phyloP scores from a whole-genome alignment of 2,329 filamentous ascomycete species.

The Rosellinia necatrix region DNA sequence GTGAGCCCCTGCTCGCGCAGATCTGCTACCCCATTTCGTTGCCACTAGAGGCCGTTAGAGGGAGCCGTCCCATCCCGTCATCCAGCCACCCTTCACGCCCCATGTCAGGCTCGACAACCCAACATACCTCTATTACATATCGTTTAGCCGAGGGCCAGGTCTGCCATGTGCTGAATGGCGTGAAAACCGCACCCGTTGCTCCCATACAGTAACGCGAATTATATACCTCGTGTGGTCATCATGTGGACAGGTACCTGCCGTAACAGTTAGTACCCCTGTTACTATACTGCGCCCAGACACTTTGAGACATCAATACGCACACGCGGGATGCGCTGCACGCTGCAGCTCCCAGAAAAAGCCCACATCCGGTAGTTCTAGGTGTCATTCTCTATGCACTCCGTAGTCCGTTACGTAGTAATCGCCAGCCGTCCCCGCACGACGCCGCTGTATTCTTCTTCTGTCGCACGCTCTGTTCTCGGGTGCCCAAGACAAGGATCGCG shows the following conservation, averaged over 20 bases:
- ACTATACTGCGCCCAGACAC: no score
- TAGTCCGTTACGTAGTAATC: background rate
- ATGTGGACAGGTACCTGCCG: no score
- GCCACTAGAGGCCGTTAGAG: background rate
- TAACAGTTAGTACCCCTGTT: no score
- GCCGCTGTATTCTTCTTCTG: background rate
- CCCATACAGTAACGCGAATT: background rate
- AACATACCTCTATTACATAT: background rate
- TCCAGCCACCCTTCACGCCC: background rate
- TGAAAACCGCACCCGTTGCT: background rate
- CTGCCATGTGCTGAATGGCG: background rate
- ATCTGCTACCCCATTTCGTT: slow-evolving; percentile 1
- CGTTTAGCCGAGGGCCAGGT: slow-evolving; percentile 8
- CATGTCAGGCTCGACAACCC: no score
- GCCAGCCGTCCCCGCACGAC: background rate
- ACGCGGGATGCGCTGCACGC: no score
- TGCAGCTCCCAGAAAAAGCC: no score
- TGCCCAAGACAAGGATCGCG: background rate
- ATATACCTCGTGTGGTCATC: no score
- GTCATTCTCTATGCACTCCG: background rate
- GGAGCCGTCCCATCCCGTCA: slow-evolving; percentile 4
- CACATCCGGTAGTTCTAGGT: background rate
- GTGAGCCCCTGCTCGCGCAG: slow-evolving; percentile 5
- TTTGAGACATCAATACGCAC: no score
- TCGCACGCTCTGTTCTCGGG: background rate